These are phyloP conservation scores for Aureobasidium melanogenum DNA, from an alignment of 2,329 filamentous ascomycete genomes.

Conservation along the genomic window DNA sequence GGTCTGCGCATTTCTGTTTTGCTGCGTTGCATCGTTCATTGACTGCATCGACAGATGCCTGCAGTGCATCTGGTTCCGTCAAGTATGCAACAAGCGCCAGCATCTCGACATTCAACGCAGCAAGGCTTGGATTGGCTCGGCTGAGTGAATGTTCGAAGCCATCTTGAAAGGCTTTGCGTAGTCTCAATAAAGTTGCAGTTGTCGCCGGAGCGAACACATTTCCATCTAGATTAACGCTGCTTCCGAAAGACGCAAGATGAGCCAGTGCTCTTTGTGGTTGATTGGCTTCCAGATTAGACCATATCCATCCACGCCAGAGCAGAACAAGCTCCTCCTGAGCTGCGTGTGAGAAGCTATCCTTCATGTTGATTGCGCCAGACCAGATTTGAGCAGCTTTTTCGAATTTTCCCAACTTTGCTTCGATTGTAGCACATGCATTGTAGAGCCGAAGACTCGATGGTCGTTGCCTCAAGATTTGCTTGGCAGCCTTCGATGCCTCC, in stretches of 20 bases:
- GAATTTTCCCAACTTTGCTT: conserved; percentile 49
- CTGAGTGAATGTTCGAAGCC: conserved; percentile 50
- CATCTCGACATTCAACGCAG: conserved; percentile 51
- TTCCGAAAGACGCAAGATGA: conserved; percentile 25
- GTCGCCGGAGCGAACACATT: not conserved
- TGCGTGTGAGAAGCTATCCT: conserved; percentile 28
- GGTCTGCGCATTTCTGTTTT: conserved; percentile 8
- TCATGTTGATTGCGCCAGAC: conserved; percentile 55
- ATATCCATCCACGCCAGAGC: conserved; percentile 57
- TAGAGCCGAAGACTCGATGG: conserved; percentile 61
- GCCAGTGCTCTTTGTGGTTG: conserved; percentile 27
- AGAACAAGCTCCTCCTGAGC: conserved; percentile 32
- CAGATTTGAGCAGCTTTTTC: conserved; percentile 57
- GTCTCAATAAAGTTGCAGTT: not conserved
- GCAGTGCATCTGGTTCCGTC: conserved; percentile 29
- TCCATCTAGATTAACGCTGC: not conserved
- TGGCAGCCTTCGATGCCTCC: conserved; percentile 61
- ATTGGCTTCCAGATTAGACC: conserved; percentile 51
- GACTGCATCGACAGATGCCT: conserved; percentile 30
- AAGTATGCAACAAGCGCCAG: conserved; percentile 62
- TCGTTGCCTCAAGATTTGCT: conserved; percentile 60
- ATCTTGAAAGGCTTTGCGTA: conserved; percentile 34
- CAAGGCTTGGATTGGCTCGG: conserved; percentile 38
- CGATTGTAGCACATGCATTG: conserved; percentile 68
- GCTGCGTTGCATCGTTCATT: conserved; percentile 34